Base-by-base conservation (phyloP, 768 basidiomycete genomes). In the Flagelloscypha sp. region DNA sequence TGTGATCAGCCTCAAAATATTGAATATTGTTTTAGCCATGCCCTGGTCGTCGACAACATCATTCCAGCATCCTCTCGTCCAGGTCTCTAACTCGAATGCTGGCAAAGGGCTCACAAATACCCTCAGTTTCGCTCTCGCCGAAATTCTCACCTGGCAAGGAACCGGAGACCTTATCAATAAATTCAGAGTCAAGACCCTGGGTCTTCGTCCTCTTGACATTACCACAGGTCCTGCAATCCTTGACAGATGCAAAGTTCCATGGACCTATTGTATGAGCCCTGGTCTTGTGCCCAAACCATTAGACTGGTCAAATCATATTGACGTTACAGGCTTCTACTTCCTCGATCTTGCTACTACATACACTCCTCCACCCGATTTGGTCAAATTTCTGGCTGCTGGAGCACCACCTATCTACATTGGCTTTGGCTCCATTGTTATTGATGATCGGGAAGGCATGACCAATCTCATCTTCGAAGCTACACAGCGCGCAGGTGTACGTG, bases 11-110 rank as follows among this genome's bases (percentile, higher is more conserved):
- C 1, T 24, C 23, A 4, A 12, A 9, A 17, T 36, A 6, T 24
- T 15, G 18, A 35, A 35, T 13, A 25, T 10, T 8, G 18, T 23
- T 1, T 1, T 24, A 66, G 63, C 63, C 3, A 67, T 67, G 65
- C 64, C 65, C 1, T 35, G 77, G 76, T 68, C 50, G n/a, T 50
- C 61, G 1, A 65, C 58, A 0, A 50, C 45, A 0, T 46, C 55
- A 10, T 70, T 68, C 48, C 54, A 62, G 0, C 68, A 70, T 42
- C 68, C 67, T 2, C 52, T 70, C n/a, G 68, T 67, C 24, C 59
- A 57, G 33, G 53, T 70, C 53, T 53, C 51, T 23, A 36, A 52
- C 5, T 55, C 58, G 8, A 65, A 66, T 31, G 61, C 64, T 2
- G 57, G 62, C 24, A 42, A 47, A n/a, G 56, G 55, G 0, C 48